These are phyloP conservation scores for Beauveria australis DNA, from an alignment of 2,329 filamentous ascomycete genomes.

Conservation along the genomic window DNA sequence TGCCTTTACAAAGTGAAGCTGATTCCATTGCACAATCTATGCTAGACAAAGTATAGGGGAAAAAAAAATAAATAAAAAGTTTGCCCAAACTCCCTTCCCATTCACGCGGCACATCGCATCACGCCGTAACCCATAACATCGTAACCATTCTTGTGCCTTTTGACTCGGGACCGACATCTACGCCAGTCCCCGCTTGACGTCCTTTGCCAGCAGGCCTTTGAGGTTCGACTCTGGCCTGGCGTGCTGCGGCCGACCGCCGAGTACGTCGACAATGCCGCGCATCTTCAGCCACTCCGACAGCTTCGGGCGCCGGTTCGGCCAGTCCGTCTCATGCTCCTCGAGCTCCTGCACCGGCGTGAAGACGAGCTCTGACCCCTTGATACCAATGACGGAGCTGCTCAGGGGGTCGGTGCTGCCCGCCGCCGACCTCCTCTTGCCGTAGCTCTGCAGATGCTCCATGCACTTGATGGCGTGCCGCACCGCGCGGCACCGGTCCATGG, in stretches of 20 bases:
- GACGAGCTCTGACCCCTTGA: constrained; percentile 82
- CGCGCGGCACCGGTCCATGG: constrained; percentile 92
- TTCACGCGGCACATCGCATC: neutral
- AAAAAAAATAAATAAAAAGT: neutral
- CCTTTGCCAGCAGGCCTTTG: constrained; percentile 48
- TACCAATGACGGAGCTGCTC: constrained; percentile 78
- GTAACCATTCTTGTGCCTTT: neutral
- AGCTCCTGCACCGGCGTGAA: constrained; percentile 75
- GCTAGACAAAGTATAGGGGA: neutral
- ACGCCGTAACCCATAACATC: neutral
- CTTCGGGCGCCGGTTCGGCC: constrained; percentile 79
- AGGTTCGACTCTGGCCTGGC: constrained; percentile 41
- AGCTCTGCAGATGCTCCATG: constrained; percentile 81
- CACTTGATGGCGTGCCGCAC: constrained; percentile 90
- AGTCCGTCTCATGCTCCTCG: constrained; percentile 83
- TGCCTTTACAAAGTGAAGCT: neutral
- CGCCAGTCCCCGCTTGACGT: constrained; percentile 46
- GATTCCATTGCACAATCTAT: neutral
- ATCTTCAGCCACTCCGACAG: constrained; percentile 77
- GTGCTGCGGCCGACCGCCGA: constrained; percentile 63
- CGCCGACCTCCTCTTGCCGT: constrained; percentile 48
- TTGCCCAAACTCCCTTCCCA: constrained; percentile 1
- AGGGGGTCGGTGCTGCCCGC: constrained; percentile 46
- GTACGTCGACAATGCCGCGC: constrained; percentile 73
- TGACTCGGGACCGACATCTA: neutral